A percentile compares a stretch with the other conserved stretches of the same genome.
Evolutionary conservation across 2,329 filamentous ascomycete species (phyloP).

Genomic region (Sporothrix dimorphospora): DNA sequence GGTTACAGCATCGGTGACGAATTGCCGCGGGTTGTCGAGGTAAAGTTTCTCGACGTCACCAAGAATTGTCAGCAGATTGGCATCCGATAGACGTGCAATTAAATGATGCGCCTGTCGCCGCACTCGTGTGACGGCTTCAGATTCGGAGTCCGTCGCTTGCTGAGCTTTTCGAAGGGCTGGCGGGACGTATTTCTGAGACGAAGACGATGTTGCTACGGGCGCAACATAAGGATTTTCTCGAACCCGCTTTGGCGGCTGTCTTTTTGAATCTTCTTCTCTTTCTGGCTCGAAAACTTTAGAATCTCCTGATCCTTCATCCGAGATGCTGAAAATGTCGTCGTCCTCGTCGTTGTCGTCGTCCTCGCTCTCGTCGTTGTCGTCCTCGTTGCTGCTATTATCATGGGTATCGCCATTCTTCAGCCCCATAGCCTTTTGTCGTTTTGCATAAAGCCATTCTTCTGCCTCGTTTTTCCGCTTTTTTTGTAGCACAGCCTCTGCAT

Average conservation of each 20-base stretch:
- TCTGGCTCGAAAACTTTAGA: constrained; percentile 34
- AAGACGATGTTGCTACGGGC: constrained; percentile 53
- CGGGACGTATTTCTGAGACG: constrained; percentile 78
- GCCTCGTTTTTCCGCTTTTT: constrained; percentile 63
- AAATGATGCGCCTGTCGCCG: constrained; percentile 83
- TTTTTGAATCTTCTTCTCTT: constrained; percentile 31
- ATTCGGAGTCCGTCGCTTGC: constrained; percentile 45
- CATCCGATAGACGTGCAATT: constrained; percentile 89
- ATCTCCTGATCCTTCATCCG: constrained; percentile 18
- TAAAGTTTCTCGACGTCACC: constrained; percentile 83
- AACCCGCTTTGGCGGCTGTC: constrained; percentile 36
- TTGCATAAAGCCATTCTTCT: constrained; percentile 63
- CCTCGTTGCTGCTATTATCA: constrained; percentile 30
- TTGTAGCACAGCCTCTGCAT: constrained; percentile 55
- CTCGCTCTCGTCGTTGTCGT: constrained; percentile 36
- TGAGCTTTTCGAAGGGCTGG: constrained; percentile 72
- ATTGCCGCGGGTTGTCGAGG: constrained; percentile 78
- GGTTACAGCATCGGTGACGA: constrained; percentile 80
- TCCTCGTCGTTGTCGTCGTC: constrained; percentile 38
- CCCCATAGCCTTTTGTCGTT: constrained; percentile 53
- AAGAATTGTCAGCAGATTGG: constrained; percentile 83
- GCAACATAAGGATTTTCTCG: constrained; percentile 87
- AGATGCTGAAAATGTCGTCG: constrained; percentile 36
- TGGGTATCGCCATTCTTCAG: constrained; percentile 37
- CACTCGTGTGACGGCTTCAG: constrained; percentile 71